Conservation (phyloP, 2,329 filamentous ascomycete species). For the Calonectria crousiana region DNA sequence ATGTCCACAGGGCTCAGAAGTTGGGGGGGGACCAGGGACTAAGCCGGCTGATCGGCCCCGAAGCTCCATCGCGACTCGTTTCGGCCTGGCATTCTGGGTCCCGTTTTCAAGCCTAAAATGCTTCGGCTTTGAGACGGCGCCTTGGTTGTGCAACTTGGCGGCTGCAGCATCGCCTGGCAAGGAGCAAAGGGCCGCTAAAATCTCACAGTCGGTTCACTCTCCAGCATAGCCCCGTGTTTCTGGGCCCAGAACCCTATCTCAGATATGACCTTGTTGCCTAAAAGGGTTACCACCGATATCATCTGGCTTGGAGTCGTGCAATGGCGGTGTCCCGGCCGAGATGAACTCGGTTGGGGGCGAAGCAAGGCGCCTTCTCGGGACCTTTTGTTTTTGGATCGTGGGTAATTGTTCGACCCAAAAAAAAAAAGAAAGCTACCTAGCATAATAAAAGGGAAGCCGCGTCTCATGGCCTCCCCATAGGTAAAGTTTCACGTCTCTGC, state of each 20-base stretch:
- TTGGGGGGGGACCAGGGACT: neutral
- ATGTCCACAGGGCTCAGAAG: neutral
- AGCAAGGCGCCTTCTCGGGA: neutral
- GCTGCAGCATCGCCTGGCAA: neutral
- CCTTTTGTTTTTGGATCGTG: neutral
- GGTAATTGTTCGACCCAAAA: neutral
- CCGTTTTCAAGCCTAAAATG: neutral
- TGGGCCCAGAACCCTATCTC: neutral
- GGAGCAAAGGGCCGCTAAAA: conserved; percentile 12
- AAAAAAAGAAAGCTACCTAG: neutral
- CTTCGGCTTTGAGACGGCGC: neutral
- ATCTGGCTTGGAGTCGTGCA: neutral
- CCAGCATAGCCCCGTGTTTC: neutral
- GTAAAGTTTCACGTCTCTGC: neutral
- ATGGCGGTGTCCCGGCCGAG: neutral
- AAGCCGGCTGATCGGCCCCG: neutral
- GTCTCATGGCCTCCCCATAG: neutral
- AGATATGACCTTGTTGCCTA: neutral
- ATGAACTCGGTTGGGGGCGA: neutral
- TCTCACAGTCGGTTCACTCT: conserved; percentile 4
- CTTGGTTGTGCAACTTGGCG: neutral
- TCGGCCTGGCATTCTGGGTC: neutral
- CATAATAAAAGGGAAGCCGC: neutral
- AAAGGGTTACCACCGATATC: neutral
- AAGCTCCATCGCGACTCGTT: neutral